These are phyloP conservation scores for Geosiphon pyriformis DNA, from an alignment of 192 early-diverging fungal genomes.

Conservation along the genomic window DNA sequence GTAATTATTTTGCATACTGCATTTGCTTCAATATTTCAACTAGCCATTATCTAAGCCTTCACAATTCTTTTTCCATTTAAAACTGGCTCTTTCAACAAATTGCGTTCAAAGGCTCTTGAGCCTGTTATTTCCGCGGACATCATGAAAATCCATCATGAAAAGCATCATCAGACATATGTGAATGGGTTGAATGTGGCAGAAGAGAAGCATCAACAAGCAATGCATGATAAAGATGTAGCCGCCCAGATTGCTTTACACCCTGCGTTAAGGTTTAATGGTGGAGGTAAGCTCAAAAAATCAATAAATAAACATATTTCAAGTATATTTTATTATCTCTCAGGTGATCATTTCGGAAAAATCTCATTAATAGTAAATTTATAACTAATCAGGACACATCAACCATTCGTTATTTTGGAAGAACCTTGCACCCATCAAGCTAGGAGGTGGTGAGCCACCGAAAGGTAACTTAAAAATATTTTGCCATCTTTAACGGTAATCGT, in stretches of 20 bases:
- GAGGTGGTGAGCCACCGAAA: constrained; percentile 70
- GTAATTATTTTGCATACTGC: constrained; percentile 40
- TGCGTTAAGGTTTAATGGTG: constrained; percentile 88
- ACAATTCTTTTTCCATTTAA: background rate
- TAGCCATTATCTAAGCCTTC: constrained; percentile 21
- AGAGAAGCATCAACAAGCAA: constrained; percentile 77
- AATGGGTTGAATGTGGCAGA: constrained; percentile 84
- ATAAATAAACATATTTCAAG: no score
- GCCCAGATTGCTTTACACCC: constrained; percentile 74
- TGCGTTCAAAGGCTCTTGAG: constrained; percentile 69
- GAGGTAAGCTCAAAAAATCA: no score
- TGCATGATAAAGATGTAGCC: constrained; percentile 62
- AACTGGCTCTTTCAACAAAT: background rate
- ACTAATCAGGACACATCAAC: constrained; percentile 66
- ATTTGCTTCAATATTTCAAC: no score
- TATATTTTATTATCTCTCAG: no score
- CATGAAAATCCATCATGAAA: constrained; percentile 89
- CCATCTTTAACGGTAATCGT: no score
- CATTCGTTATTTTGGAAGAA: constrained; percentile 95
- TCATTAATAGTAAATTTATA: background rate
- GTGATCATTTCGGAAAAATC: constrained; percentile 1
- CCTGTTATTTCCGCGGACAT: constrained; percentile 91
- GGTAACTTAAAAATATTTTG: constrained; percentile 35
- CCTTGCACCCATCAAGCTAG: constrained; percentile 73
- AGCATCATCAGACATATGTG: constrained; percentile 94